A percentile compares a stretch with the other conserved stretches of the same genome.
Evolutionary conservation across 208 protist genomes (phyloP).

Genomic region (Acanthamoeba lenticulata): DNA sequence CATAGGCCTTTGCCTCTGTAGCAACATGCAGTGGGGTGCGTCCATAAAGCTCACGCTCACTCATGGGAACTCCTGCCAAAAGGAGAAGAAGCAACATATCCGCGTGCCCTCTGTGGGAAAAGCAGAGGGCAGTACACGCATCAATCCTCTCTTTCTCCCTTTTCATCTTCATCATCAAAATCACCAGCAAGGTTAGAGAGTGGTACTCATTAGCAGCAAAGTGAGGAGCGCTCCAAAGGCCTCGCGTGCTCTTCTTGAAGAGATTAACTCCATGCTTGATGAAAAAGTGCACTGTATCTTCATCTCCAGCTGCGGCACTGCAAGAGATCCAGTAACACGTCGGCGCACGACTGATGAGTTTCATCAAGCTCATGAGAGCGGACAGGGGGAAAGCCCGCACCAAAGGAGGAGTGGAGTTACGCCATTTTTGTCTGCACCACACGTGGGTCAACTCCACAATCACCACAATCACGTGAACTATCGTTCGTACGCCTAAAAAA

Average conservation of each 20-base stretch:
- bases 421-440: neutral
- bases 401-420: neutral
- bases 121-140: too few species aligned
- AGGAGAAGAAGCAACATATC: neutral
- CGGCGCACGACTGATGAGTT: too few species aligned
- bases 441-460: too few species aligned
- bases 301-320: neutral
- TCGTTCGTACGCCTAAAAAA: too few species aligned
- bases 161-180: neutral
- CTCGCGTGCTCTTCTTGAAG: slow-evolving; percentile 18
- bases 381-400: too few species aligned
- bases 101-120: too few species aligned
- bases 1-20: neutral
- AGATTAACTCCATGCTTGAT: neutral
- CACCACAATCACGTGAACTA: too few species aligned
- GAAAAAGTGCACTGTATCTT: neutral
- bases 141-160: too few species aligned
- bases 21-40: neutral
- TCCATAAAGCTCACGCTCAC: neutral
- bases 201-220: neutral
- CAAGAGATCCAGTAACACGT: too few species aligned
- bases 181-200: neutral
- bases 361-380: too few species aligned
- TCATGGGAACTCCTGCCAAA: neutral
- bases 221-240: neutral